Base-by-base conservation (phyloP, 2,329 filamentous ascomycete genomes). In the Macroventuria anomochaeta region DNA sequence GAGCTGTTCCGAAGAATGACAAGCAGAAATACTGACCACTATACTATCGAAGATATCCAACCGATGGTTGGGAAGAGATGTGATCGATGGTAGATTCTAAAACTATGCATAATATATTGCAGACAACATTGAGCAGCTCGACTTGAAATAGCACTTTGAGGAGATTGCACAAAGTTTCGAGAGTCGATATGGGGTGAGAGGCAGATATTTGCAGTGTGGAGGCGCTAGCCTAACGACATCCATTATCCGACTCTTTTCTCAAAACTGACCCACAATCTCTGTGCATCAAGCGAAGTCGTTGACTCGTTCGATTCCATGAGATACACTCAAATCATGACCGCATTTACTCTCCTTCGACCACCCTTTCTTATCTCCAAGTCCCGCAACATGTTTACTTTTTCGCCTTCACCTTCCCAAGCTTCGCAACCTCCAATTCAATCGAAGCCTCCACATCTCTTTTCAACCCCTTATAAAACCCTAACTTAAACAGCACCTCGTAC, bases 401-500 rank as follows among this genome's bases (percentile, higher is more conserved):
- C 17, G 20, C 43, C 60, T 55, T 79, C 3, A 68, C 77, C 46
- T 55, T 79, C 3, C 67, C 77, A 46, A 77, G 79, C 47, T 62
- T 83, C 11, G 70, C 80, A 11, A 80, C 77, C 5, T 84, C 75
- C 29, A 64, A 81, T 20, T 78, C 77, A 10, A 68, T 68, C 18
- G 65, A 79, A 8, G 12, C 46, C 52, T 71, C 65, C 3, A 73
- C 68, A 43, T 70, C 68, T 42, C 13, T 57, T 58, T 91, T 89
- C 65, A 75, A 75, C 0, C 58, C 63, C 12, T 79, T 80, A 56
- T 93, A 85, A 76, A 97, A 97, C 23, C 93, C 93, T 50, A 96
- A 83, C 70, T 83, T 86, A 79, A 97, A 97, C 37, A 97, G 80
- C 10, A 93, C 76, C 79, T 97, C 93, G 64, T 97, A 88, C 90